phyloP scores from a whole-genome alignment of 441 rosid genomes.

The Viola pubescens region DNA sequence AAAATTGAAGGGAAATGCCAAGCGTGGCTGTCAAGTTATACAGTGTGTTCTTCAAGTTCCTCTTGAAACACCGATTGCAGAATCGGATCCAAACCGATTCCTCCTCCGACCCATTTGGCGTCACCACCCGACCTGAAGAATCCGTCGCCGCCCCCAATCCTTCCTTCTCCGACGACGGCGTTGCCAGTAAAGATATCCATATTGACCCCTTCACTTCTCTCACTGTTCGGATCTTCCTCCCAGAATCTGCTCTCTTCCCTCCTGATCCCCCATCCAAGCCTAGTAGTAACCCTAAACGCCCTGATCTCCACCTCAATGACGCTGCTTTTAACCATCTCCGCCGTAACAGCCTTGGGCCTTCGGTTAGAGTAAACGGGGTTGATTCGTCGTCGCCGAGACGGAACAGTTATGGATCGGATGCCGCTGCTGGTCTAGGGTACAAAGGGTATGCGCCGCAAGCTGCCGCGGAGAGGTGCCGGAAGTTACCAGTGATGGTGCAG shows the following conservation, averaged over 20 bases:
- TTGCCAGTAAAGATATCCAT: slow-evolving; percentile 91
- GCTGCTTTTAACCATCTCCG: slow-evolving; percentile 10
- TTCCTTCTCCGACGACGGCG: slow-evolving; percentile 82
- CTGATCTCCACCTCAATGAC: slow-evolving; percentile 11
- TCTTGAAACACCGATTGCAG: slow-evolving; percentile 76
- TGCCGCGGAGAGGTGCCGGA: slow-evolving; percentile 29
- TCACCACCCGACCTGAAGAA: slow-evolving; percentile 82
- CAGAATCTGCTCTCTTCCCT: slow-evolving; percentile 68
- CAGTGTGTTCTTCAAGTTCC: slow-evolving; percentile 91
- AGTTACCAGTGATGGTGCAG: slow-evolving; percentile 74
- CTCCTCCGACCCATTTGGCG: slow-evolving; percentile 46
- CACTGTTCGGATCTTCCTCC: slow-evolving; percentile 75
- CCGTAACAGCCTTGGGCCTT: slow-evolving; percentile 25
- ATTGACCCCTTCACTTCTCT: slow-evolving; percentile 80
- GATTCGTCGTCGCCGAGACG: slow-evolving; percentile 27
- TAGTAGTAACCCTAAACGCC: slow-evolving; percentile 10
- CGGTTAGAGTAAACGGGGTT: background rate
- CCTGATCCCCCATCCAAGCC: slow-evolving; percentile 34
- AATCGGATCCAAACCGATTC: slow-evolving; percentile 53
- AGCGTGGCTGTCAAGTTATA: slow-evolving; percentile 82
- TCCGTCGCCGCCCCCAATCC: slow-evolving; percentile 68
- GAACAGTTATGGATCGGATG: slow-evolving; percentile 44
- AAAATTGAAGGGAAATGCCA: slow-evolving; percentile 47
- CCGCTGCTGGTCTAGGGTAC: slow-evolving; percentile 40
- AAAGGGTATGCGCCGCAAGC: slow-evolving; percentile 56